phyloP scores from a whole-genome alignment of 2,329 filamentous ascomycete species.

The Colletotrichum falcatum region DNA sequence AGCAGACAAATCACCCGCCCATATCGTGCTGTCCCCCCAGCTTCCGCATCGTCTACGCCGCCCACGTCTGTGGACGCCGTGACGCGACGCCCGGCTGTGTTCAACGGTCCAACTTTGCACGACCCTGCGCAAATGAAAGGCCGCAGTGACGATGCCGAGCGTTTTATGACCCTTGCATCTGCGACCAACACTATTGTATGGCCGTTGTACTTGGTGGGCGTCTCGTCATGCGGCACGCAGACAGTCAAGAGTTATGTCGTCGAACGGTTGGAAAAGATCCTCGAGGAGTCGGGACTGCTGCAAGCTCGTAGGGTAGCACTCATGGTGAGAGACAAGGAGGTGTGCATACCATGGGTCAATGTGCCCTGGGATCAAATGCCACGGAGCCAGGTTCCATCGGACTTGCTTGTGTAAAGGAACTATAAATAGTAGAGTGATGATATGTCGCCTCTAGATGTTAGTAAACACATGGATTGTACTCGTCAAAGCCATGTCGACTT shows the following conservation, averaged over 20 bases:
- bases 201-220: conserved; percentile 63
- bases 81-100: background rate
- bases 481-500: background rate
- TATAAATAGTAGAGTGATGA: background rate
- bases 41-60: conserved; percentile 46
- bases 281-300: conserved; percentile 58
- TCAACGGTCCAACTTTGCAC: conserved; percentile 51
- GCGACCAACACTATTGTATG: conserved; percentile 62
- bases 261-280: conserved; percentile 58
- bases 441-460: background rate
- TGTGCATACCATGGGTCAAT: conserved; percentile 45
- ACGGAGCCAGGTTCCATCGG: conserved; percentile 43
- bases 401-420: conserved; percentile 47
- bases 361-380: conserved; percentile 45
- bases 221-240: conserved; percentile 58
- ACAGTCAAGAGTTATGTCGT: conserved; percentile 58
- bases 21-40: conserved; percentile 48
- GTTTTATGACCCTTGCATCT: conserved; percentile 62
- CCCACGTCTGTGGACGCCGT: conserved; percentile 38
- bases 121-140: conserved; percentile 54
- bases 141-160: conserved; percentile 53
- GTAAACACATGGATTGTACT: conserved; percentile 6
- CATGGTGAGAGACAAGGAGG: conserved; percentile 54
- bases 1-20: conserved; percentile 46
- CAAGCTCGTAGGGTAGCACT: conserved; percentile 59